phyloP scores from a whole-genome alignment of 495 filamentous ascomycete genomes.

The Aspergillus kassunensis region DNA sequence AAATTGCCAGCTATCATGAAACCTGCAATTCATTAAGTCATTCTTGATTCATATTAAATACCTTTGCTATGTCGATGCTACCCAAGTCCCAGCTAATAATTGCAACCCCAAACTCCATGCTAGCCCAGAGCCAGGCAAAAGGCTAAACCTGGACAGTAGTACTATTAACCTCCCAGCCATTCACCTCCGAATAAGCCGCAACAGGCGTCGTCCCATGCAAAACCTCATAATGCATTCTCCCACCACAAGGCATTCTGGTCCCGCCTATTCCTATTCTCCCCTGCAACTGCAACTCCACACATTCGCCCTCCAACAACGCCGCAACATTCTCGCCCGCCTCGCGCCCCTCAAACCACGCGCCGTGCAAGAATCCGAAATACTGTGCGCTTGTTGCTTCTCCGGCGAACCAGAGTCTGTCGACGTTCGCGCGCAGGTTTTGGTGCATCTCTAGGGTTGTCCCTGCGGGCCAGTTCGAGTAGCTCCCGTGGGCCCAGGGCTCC shows the following conservation, averaged over 20 bases:
- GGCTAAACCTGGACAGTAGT: conserved; percentile 4
- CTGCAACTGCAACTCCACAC: background rate
- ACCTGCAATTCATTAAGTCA: no score
- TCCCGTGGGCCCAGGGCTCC: conserved; percentile 63
- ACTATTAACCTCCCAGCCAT: conserved; percentile 17
- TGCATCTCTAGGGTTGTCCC: conserved; percentile 64
- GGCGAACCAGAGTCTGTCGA: conserved; percentile 63
- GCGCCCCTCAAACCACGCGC: conserved; percentile 60
- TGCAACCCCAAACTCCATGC: no score
- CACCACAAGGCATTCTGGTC: conserved; percentile 13
- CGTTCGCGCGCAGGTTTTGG: conserved; percentile 68
- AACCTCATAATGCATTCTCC: conserved; percentile 25
- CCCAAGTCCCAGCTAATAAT: no score
- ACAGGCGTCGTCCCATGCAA: conserved; percentile 18
- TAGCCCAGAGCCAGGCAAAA: no score
- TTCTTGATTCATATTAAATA: no score
- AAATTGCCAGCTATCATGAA: no score
- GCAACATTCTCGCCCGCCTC: conserved; percentile 51
- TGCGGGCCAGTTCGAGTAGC: conserved; percentile 71
- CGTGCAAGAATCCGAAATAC: conserved; percentile 72
- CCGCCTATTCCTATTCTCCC: background rate
- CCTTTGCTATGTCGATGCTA: no score
- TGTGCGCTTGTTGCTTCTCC: conserved; percentile 66
- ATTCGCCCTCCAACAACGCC: conserved; percentile 19
- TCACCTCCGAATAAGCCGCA: conserved; percentile 7